Conservation (phyloP, 345 rosid genomes). For the Pistacia vera region DNA sequence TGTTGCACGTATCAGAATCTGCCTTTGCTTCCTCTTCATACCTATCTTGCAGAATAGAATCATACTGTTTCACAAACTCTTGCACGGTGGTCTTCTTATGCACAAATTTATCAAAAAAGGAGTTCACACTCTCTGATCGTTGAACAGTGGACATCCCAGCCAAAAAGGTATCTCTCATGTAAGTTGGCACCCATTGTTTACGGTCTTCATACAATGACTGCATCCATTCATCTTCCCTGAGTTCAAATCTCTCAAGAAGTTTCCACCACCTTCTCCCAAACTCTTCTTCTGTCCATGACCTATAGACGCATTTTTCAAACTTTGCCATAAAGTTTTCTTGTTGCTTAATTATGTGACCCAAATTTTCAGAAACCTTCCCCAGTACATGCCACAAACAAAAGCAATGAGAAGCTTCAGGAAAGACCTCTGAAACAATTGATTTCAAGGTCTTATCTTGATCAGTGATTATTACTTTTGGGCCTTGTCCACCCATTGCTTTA, state of each 20-base stretch:
- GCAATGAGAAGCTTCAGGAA: slow-evolving; percentile 49
- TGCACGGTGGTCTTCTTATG: slow-evolving; percentile 58
- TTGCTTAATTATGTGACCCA: slow-evolving; percentile 39
- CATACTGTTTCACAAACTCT: slow-evolving; percentile 59
- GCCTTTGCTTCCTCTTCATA: slow-evolving; percentile 63
- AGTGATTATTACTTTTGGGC: slow-evolving; percentile 51
- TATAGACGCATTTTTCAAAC: slow-evolving; percentile 58
- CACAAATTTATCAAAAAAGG: slow-evolving; percentile 54
- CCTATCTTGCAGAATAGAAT: slow-evolving; percentile 49
- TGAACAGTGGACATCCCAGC: slow-evolving; percentile 56
- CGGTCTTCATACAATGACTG: slow-evolving; percentile 54
- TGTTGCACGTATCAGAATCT: slow-evolving; percentile 58
- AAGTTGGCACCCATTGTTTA: slow-evolving; percentile 53
- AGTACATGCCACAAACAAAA: slow-evolving; percentile 50
- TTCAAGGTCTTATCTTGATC: slow-evolving; percentile 48
- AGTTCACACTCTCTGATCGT: slow-evolving; percentile 55
- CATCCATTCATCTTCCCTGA: slow-evolving; percentile 50
- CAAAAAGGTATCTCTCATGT: slow-evolving; percentile 42
- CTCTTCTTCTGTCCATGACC: slow-evolving; percentile 60
- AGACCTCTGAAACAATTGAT: slow-evolving; percentile 41
- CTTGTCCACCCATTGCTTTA: slow-evolving; percentile 59
- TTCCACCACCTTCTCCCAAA: slow-evolving; percentile 58
- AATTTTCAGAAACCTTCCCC: slow-evolving; percentile 50
- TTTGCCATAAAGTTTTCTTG: slow-evolving; percentile 51
- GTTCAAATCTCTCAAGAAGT: slow-evolving; percentile 51